Evolutionary conservation across 352 stramenopile species (phyloP).

Genomic region (Peronospora belbahrii): DNA sequence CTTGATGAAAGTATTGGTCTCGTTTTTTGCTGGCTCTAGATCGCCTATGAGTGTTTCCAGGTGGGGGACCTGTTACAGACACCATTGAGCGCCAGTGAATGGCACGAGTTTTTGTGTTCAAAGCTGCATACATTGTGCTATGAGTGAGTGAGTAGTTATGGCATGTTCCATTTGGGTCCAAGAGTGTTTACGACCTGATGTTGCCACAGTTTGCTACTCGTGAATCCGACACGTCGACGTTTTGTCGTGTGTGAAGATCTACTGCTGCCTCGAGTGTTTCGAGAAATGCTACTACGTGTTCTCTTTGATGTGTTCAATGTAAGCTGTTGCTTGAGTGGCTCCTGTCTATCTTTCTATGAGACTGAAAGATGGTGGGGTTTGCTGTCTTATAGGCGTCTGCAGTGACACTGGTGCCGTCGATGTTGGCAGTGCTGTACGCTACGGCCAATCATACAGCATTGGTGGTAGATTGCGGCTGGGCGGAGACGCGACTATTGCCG

Average conservation of each 20-base stretch:
- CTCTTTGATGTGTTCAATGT: slow-evolving; percentile 64
- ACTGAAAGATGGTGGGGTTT: background rate
- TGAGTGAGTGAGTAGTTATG: too few relatives aligned
- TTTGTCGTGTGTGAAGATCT: slow-evolving; percentile 81
- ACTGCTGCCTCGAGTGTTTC: slow-evolving; percentile 46
- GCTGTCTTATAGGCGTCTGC: slow-evolving; percentile 30
- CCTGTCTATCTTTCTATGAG: background rate
- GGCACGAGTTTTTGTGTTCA: slow-evolving; percentile 40
- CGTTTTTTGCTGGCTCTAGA: background rate
- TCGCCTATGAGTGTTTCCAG: slow-evolving; percentile 14
- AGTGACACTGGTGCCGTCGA: slow-evolving; percentile 59
- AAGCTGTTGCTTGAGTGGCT: background rate
- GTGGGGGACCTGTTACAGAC: slow-evolving; percentile 46
- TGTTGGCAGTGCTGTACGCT: slow-evolving; percentile 57
- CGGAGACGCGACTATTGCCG: slow-evolving; percentile 63
- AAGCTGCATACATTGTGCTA: slow-evolving; percentile 63
- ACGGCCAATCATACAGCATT: slow-evolving; percentile 70
- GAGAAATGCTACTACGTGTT: slow-evolving; percentile 53
- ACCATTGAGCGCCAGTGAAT: slow-evolving; percentile 27
- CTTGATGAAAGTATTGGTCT: background rate
- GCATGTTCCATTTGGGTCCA: too few relatives aligned
- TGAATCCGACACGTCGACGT: slow-evolving; percentile 63
- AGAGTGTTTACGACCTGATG: too few relatives aligned
- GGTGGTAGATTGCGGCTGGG: slow-evolving; percentile 71
- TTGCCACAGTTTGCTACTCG: slow-evolving; percentile 41